Conservation (phyloP, 2,329 filamentous ascomycete species). For the Nothophoma quercina region DNA sequence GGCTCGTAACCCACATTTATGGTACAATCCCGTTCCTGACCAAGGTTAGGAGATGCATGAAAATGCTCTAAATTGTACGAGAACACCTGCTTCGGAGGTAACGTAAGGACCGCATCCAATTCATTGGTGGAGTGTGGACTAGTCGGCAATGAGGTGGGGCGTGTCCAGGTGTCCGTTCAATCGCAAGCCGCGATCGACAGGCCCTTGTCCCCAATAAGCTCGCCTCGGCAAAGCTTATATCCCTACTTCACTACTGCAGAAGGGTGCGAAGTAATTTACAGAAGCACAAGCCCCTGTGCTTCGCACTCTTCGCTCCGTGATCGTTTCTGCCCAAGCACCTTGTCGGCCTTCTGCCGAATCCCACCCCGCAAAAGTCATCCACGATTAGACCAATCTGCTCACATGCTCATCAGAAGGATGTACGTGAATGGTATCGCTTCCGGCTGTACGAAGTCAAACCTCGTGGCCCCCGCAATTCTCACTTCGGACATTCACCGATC, state of each 20-base stretch:
- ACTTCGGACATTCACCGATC: slow-evolving; percentile 2
- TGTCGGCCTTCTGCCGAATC: slow-evolving; percentile 12
- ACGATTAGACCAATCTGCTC: background rate
- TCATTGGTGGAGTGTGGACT: slow-evolving; percentile 3
- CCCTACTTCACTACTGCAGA: background rate
- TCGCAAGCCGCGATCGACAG: slow-evolving; percentile 1
- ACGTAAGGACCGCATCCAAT: background rate
- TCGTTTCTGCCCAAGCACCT: background rate
- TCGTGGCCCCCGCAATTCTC: background rate
- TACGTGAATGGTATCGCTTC: background rate
- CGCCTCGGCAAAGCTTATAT: slow-evolving; percentile 15
- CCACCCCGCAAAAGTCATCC: background rate
- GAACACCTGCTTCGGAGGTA: background rate
- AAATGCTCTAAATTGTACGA: no score
- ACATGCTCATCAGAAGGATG: background rate
- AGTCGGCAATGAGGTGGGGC: background rate
- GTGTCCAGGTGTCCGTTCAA: background rate
- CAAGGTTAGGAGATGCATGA: no score
- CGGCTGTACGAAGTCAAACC: background rate
- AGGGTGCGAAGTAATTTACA: slow-evolving; percentile 2
- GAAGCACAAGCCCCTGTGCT: background rate
- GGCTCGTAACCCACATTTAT: background rate
- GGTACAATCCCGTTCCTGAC: no score
- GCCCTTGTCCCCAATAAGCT: slow-evolving; percentile 16
- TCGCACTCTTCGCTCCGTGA: slow-evolving; percentile 1